A percentile compares a stretch with the other conserved stretches of the same genome.
Evolutionary conservation across 805 yeast genomes (phyloP).

Genomic region (Yamadazyma endophytica): DNA sequence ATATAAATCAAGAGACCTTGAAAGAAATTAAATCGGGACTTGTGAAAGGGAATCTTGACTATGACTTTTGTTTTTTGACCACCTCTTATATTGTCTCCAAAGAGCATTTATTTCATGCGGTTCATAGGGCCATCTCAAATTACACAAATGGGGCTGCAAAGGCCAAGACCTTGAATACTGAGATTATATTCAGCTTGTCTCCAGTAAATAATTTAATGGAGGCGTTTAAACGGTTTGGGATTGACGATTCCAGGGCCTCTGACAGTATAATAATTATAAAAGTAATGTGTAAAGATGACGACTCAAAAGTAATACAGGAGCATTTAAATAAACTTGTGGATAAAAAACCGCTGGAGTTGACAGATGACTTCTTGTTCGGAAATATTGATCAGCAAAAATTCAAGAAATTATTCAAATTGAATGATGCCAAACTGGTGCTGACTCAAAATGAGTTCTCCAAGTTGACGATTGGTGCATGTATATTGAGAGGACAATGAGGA

Average conservation of each 20-base stretch:
- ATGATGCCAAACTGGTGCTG: conserved; percentile 18
- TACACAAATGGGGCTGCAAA: conserved; percentile 42
- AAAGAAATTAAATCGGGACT: conserved; percentile 41
- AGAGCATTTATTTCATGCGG: conserved; percentile 60
- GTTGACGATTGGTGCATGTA: conserved; percentile 44
- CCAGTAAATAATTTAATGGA: conserved; percentile 72
- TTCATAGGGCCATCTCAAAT: conserved; percentile 60
- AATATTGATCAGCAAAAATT: conserved; percentile 24
- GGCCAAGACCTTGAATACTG: conserved; percentile 68
- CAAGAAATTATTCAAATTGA: conserved; percentile 34
- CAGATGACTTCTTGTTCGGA: conserved; percentile 19
- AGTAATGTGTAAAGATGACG: conserved; percentile 23
- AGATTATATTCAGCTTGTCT: conserved; percentile 62
- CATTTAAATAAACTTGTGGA: conserved; percentile 19
- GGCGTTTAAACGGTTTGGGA: conserved; percentile 67
- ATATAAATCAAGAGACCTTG: conserved; percentile 37
- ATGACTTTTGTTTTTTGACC: conserved; percentile 65
- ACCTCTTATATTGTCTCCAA: conserved; percentile 52
- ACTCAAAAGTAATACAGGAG: conserved; percentile 19
- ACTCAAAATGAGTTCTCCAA: conserved; percentile 30
- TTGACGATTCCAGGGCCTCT: conserved; percentile 41
- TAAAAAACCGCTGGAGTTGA: conserved; percentile 12
- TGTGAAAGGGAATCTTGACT: conserved; percentile 40
- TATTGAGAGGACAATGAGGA: conserved; percentile 42
- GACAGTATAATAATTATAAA: conserved; percentile 49